phyloP scores from a whole-genome alignment of 345 rosid genomes.

The Brassica cretica region DNA sequence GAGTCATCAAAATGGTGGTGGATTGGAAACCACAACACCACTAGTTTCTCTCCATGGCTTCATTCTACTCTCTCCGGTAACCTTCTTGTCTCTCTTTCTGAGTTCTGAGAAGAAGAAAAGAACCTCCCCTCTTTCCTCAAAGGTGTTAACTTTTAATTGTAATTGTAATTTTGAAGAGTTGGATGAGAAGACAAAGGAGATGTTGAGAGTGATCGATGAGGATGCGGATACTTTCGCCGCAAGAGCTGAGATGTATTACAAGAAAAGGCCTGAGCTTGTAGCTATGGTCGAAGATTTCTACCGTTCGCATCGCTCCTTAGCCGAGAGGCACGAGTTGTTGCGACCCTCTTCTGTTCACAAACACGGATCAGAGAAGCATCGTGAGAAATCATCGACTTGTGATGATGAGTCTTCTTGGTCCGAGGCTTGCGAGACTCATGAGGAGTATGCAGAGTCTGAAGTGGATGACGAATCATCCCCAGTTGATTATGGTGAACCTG shows the following conservation, averaged over 20 bases:
- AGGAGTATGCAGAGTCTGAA: slow-evolving; percentile 32
- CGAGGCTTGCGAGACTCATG: slow-evolving; percentile 35
- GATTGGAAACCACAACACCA: slow-evolving; percentile 43
- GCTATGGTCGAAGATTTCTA: slow-evolving; percentile 38
- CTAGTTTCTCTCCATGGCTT: slow-evolving; percentile 42
- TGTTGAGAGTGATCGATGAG: slow-evolving; percentile 39
- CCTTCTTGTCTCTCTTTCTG: neutral
- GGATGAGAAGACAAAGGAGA: slow-evolving; percentile 32
- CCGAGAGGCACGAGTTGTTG: slow-evolving; percentile 37
- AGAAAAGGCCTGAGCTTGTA: slow-evolving; percentile 39
- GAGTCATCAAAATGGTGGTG: slow-evolving; percentile 44
- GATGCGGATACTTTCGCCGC: slow-evolving; percentile 39
- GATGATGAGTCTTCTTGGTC: slow-evolving; percentile 36
- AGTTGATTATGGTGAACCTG: neutral
- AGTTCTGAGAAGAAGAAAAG: too few relatives aligned
- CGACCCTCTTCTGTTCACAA: slow-evolving; percentile 34
- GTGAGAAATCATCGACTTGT: slow-evolving; percentile 8
- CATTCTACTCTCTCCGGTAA: slow-evolving; percentile 41
- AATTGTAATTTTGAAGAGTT: slow-evolving; percentile 17
- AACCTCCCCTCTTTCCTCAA: neutral
- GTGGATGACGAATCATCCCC: slow-evolving; percentile 14
- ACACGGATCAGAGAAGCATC: slow-evolving; percentile 29
- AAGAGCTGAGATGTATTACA: slow-evolving; percentile 44
- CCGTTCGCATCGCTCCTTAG: slow-evolving; percentile 37
- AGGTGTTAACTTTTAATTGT: too few relatives aligned